Evolutionary conservation across 192 early-diverging fungal species (phyloP).

Genomic region (Irineochytrium annulatum): DNA sequence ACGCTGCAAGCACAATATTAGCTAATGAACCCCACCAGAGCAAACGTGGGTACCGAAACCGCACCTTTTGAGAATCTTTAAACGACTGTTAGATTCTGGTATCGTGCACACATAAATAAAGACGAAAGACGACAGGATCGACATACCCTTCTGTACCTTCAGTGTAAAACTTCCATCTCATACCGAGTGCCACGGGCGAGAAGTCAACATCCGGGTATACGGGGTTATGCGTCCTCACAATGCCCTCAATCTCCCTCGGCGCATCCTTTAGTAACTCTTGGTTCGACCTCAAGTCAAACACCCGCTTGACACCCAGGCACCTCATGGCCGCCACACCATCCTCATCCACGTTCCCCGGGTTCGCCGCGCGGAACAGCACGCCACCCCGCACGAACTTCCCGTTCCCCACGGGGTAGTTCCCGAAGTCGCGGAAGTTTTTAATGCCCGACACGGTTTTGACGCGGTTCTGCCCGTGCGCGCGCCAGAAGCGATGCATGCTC

Average conservation of each 20-base stretch:
- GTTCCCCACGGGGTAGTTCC: not conserved
- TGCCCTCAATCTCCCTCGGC: too few species aligned
- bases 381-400: not conserved
- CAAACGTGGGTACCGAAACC: too few species aligned
- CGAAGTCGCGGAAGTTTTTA: not conserved
- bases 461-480: not conserved
- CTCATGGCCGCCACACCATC: not conserved
- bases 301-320: not conserved
- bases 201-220: constrained; percentile 54
- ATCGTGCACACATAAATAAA: too few species aligned
- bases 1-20: too few species aligned
- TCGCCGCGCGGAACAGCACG: not conserved
- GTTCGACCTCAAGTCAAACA: not conserved
- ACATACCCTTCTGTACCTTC: constrained; percentile 48
- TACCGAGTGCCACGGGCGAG: constrained; percentile 49
- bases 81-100: too few species aligned
- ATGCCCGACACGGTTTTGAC: not conserved
- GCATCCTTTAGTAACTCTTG: too few species aligned
- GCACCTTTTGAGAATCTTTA: constrained; percentile 32
- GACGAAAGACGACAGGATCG: too few species aligned
- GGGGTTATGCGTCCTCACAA: constrained; percentile 41
- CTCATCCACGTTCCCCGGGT: not conserved
- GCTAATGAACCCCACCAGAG: too few species aligned
- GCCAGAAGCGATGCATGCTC: constrained; percentile 1
- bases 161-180: constrained; percentile 53